Base-by-base conservation (phyloP, 176 grass and related monocot species). In the Dendrocalamus sinicus region DNA sequence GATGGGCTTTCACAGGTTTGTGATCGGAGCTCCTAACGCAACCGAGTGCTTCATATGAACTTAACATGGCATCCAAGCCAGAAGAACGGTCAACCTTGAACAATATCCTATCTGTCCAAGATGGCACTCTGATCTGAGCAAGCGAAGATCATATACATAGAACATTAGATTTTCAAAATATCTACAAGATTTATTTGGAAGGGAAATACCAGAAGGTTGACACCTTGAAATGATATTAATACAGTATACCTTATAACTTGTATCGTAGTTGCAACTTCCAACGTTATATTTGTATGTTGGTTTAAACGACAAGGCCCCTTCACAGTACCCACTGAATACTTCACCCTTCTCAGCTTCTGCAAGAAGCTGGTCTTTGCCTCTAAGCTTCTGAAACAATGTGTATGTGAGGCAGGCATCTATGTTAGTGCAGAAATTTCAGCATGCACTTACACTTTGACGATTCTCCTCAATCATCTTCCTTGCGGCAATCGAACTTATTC, bases 71-170 rank as follows among this genome's bases (percentile, higher is more conserved):
- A 69, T 88, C 90, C 70, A 92, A 64, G 51, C 93, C 88, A 63
- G 90, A 92, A 30, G 86, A 76, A 32, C 80, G 46, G 40, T 88
- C 83, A 61, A 94, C 87, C 83, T 95, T 95, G 83, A 92, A 95
- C 85, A 95, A 43, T 84, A 95, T 90, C 76, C 90, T 90, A 39
- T 92, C 90, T 43, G 93, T 95, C 93, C 93, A 92, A 55, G 93
- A 92, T 81, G 93, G 90, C 24, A 92, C 88, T 86, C 93, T 70
- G 73, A 95, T 78, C 90, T 95, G 93, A 52, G 67, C 10, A 73
- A 28, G 40, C 10, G 23, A 75, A 72, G 15, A 75, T n/a, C 9
- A 61, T 22, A 62, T 53, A 47, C 35, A 72, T 11, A 77, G 81
- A 64, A 17, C 14, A 41, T 58, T 76, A 80, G 39, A 52, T 73